A percentile compares a stretch with the other conserved stretches of the same genome.
These are phyloP conservation scores for Plasmopara viticola DNA, from an alignment of 352 stramenopile species.

Conservation along the genomic window DNA sequence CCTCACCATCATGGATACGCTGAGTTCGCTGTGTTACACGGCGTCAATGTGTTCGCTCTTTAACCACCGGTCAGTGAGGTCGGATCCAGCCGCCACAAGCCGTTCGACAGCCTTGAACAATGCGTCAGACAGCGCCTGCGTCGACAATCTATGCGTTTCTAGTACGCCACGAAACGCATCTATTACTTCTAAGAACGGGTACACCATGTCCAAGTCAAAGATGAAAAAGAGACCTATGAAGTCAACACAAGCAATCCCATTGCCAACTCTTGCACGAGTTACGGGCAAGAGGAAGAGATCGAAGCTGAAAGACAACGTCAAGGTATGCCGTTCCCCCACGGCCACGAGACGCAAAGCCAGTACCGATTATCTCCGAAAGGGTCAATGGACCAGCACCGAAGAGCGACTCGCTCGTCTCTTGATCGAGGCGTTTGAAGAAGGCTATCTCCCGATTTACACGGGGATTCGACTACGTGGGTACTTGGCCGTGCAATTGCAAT, in stretches of 20 bases:
- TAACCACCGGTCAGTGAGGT: background rate
- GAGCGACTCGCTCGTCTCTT: slow-evolving; percentile 49
- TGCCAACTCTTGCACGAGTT: background rate
- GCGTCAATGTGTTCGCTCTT: slow-evolving; percentile 4
- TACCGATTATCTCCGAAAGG: slow-evolving; percentile 65
- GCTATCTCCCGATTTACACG: slow-evolving; percentile 66
- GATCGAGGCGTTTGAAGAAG: slow-evolving; percentile 69
- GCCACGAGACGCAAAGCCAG: slow-evolving; percentile 42
- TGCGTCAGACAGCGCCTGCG: background rate
- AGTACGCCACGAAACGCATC: background rate
- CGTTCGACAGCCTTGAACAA: slow-evolving; percentile 1
- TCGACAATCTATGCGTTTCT: background rate
- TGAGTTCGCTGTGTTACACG: slow-evolving; percentile 11
- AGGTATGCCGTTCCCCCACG: background rate
- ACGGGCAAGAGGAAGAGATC: slow-evolving; percentile 36
- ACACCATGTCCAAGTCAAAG: slow-evolving; percentile 22
- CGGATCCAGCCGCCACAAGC: slow-evolving; percentile 11
- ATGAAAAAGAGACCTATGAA: slow-evolving; percentile 8
- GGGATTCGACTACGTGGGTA: slow-evolving; percentile 69
- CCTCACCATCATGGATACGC: slow-evolving; percentile 8
- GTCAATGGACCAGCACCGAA: slow-evolving; percentile 66
- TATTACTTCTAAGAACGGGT: slow-evolving; percentile 11
- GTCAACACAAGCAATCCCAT: background rate
- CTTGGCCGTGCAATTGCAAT: slow-evolving; percentile 69
- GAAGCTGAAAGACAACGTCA: slow-evolving; percentile 9